Evolutionary conservation across 768 basidiomycete species (phyloP), one percentile per base, ranked within the genome.

Genomic region (Amanita inopinata): DNA sequence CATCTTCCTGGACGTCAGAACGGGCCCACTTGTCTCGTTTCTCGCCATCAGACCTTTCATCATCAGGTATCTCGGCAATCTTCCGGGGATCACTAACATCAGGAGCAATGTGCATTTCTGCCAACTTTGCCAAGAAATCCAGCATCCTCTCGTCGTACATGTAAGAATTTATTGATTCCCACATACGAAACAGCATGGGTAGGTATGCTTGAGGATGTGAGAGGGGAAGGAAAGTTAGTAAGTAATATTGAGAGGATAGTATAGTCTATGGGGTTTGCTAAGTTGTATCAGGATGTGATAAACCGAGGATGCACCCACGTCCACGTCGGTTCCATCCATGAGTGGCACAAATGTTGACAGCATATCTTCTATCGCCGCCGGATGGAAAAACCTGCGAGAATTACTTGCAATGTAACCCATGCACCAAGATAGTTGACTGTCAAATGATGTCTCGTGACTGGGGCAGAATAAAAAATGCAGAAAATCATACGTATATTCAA

Each of bases 131-230:
- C 46, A 92, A 71, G 56, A 94, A 83, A 44, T 86, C 75, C 48
- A 92, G 69, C 78, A 89, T 88, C 59, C 89, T 74, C 54, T 90
- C 89, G 67, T 92, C 89, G 64, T 80, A 92, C 61, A 81, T 74
- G 59, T 86, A 86, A 45, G 86, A 88, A 64, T 91, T 90, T 54
- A 93, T 68, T 9, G 86, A 83, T 61, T 86, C 81, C 87, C 89
- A 93, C 34, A 90, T 55, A 41, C 83, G 79, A 65, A 92, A 86
- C 41, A 91, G 69, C 73, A 84, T 83, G 40, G 76, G 83, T 41
- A 79, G 71, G 67, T 91, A 92, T 33, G 75, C 74, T 62, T 90
- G 84, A 23, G 88, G 88, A 56, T 91, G 88, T 4, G 78, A 76
- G 46, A 85, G 67, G 2, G 91, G 91, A 37, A 94, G 70, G 63